Evolutionary conservation across 495 filamentous ascomycete genomes (phyloP).

Genomic region (Physcia stellaris): DNA sequence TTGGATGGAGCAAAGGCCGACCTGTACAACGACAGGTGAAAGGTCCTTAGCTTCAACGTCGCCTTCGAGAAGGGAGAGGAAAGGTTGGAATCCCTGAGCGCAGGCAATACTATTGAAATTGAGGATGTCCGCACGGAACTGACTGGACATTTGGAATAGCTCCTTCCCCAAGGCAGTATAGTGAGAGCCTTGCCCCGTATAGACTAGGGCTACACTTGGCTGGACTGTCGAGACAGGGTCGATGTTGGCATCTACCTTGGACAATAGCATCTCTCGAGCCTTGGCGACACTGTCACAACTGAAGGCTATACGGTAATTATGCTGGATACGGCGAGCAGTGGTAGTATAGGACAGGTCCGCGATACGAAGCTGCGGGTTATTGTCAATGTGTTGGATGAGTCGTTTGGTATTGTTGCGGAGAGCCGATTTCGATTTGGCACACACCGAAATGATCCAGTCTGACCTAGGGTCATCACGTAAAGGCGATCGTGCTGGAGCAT

Average conservation of each 20-base stretch:
- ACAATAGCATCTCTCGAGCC: conserved; percentile 10
- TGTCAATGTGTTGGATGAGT: conserved; percentile 20
- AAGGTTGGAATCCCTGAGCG: conserved; percentile 22
- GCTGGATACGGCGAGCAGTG: conserved; percentile 24
- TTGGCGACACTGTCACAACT: conserved; percentile 9
- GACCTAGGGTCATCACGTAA: conserved; percentile 16
- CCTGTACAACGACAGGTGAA: conserved; percentile 19
- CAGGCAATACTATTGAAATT: conserved; percentile 19
- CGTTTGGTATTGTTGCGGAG: conserved; percentile 22
- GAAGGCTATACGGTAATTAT: conserved; percentile 26
- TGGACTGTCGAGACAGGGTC: conserved; percentile 5
- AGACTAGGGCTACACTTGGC: conserved; percentile 40
- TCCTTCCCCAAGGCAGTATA: conserved; percentile 24
- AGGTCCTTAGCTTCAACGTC: conserved; percentile 3
- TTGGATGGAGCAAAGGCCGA: conserved; percentile 21
- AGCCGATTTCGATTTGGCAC: conserved; percentile 24
- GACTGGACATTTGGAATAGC: conserved; percentile 16
- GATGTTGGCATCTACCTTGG: conserved; percentile 8
- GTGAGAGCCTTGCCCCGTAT: conserved; percentile 56
- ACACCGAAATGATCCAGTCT: conserved; percentile 18
- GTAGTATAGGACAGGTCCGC: conserved; percentile 29
- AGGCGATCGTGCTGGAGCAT: conserved; percentile 15
- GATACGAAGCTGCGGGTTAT: conserved; percentile 16
- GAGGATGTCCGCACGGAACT: conserved; percentile 18
- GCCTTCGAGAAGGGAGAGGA: conserved; percentile 15